phyloP scores from a whole-genome alignment of 139 green algal genomes.

The Picocystis salinarum region DNA sequence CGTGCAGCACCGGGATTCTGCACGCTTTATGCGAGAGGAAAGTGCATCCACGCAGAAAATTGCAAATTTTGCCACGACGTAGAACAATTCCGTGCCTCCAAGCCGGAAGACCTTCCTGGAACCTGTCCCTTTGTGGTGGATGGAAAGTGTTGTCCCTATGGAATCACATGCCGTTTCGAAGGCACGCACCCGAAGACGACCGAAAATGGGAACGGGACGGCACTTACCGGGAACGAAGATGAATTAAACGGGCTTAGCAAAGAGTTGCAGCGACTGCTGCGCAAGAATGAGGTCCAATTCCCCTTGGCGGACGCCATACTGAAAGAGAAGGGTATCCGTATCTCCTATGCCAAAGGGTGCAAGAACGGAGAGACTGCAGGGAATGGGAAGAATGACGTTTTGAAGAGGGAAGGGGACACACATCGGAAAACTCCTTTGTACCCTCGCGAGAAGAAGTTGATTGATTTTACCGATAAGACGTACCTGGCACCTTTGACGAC shows the following conservation, averaged over 20 bases:
- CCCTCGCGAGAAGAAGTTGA: constrained; percentile 9
- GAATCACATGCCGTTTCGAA: constrained; percentile 4
- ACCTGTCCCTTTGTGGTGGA: constrained; percentile 34
- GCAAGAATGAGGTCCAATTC: constrained; percentile 44
- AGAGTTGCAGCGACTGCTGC: not conserved
- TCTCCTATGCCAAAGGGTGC: not conserved
- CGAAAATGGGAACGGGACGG: not conserved
- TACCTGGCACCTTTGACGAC: constrained; percentile 92
- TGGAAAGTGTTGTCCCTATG: constrained; percentile 5
- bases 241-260: not conserved
- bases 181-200: not conserved
- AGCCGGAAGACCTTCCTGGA: constrained; percentile 46
- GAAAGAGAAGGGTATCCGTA: constrained; percentile 20
- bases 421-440: not conserved
- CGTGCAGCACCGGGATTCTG: too few species aligned
- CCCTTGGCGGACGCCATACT: constrained; percentile 32
- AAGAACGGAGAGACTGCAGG: constrained; percentile 1
- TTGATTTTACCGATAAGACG: constrained; percentile 70
- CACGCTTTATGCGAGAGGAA: too few species aligned
- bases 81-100: constrained; percentile 25
- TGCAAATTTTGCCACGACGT: constrained; percentile 61
- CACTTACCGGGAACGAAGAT: not conserved
- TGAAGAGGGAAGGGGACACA: not conserved
- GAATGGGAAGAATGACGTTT: not conserved
- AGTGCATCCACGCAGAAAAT: constrained; percentile 27